Evolutionary conservation across 768 basidiomycete species (phyloP).

Genomic region (Trametes cubensis): DNA sequence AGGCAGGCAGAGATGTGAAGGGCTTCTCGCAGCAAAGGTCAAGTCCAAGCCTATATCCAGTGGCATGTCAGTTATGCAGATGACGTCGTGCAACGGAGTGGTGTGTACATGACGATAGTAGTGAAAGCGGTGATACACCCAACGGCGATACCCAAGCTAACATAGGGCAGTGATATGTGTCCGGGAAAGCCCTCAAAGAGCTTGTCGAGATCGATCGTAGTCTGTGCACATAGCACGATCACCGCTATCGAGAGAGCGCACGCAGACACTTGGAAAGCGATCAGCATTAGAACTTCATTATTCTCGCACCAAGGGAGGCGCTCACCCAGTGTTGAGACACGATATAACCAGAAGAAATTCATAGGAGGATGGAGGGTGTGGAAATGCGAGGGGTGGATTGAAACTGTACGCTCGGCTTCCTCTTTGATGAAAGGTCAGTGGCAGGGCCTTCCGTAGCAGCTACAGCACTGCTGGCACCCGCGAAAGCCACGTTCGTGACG

Average conservation of each 20-base stretch:
- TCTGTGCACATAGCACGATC: not conserved
- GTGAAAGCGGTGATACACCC: not conserved
- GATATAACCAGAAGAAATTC: not conserved
- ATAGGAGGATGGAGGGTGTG: too few relatives aligned
- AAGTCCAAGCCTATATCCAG: not conserved
- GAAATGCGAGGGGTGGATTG: too few relatives aligned
- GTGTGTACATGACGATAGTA: not conserved
- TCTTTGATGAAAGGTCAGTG: too few relatives aligned
- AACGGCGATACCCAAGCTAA: not conserved
- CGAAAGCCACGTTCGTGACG: too few relatives aligned
- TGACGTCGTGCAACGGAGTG: not conserved
- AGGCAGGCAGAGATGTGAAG: not conserved
- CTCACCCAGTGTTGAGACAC: slow-evolving; percentile 1
- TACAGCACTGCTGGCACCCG: too few relatives aligned
- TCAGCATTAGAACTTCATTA: not conserved
- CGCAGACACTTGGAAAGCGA: not conserved
- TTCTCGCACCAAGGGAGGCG: not conserved
- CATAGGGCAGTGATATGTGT: not conserved
- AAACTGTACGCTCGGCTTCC: too few relatives aligned
- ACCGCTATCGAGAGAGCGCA: not conserved
- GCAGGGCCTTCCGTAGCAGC: too few relatives aligned
- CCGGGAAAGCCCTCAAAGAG: not conserved
- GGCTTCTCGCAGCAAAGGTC: not conserved
- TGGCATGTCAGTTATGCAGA: not conserved
- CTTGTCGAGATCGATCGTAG: not conserved